phyloP scores from a whole-genome alignment of 768 basidiomycete species.

The Termitomyces bulborhizus region DNA sequence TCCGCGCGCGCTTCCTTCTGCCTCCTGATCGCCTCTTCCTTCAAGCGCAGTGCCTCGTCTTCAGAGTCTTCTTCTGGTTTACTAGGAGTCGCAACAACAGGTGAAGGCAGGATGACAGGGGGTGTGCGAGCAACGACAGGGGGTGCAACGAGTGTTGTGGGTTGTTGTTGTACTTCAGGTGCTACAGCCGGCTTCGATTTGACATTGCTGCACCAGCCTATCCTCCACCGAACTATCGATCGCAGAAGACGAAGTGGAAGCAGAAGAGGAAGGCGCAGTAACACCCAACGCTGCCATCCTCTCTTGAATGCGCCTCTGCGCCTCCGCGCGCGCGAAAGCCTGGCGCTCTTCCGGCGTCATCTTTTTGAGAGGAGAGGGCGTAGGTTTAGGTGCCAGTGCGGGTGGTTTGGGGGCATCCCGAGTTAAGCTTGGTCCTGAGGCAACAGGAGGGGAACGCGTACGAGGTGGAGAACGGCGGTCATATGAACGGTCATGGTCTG shows the following conservation, averaged over 20 bases:
- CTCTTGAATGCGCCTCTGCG: slow-evolving; percentile 74
- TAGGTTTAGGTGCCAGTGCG: slow-evolving; percentile 41
- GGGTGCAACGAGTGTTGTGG: not conserved
- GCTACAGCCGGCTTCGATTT: slow-evolving; percentile 7
- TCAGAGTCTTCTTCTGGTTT: slow-evolving; percentile 63
- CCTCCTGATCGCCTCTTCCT: slow-evolving; percentile 68
- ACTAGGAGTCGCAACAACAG: slow-evolving; percentile 10
- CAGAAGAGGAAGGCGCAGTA: slow-evolving; percentile 38
- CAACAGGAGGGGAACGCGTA: slow-evolving; percentile 43
- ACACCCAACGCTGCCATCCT: slow-evolving; percentile 85
- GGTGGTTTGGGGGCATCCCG: slow-evolving; percentile 25
- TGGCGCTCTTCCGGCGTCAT: slow-evolving; percentile 85
- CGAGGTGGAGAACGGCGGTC: slow-evolving; percentile 36
- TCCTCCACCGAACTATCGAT: slow-evolving; percentile 83
- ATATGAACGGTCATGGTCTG: not conserved
- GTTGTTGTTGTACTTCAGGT: not conserved
- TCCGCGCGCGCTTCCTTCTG: slow-evolving; percentile 68
- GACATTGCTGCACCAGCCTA: slow-evolving; percentile 50
- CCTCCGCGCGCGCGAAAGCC: slow-evolving; percentile 74
- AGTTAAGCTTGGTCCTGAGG: slow-evolving; percentile 26
- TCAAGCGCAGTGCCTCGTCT: slow-evolving; percentile 61
- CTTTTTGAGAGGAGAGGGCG: slow-evolving; percentile 59
- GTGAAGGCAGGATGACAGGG: not conserved
- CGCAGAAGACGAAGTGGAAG: slow-evolving; percentile 11
- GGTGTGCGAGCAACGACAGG: not conserved